phyloP scores from a whole-genome alignment of 2,329 filamentous ascomycete species.

The Colletotrichum sp. region DNA sequence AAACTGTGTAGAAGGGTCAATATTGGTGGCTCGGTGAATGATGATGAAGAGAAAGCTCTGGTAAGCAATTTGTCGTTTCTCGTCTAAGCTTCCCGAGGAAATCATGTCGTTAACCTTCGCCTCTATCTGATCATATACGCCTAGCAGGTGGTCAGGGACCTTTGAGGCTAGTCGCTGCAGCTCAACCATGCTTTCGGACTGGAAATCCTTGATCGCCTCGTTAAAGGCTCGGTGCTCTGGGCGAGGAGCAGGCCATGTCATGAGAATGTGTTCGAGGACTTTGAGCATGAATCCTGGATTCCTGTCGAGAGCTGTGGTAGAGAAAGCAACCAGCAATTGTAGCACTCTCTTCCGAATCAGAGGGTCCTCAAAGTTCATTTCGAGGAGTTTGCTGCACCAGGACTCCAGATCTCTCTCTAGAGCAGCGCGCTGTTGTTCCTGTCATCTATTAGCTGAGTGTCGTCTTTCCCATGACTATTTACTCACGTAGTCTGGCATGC shows the following conservation, averaged over 20 bases:
- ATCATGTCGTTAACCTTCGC: constrained; percentile 82
- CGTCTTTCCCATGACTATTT: neutral
- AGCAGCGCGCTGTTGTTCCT: constrained; percentile 56
- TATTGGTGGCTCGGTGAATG: constrained; percentile 80
- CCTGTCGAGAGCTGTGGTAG: constrained; percentile 78
- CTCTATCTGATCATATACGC: constrained; percentile 88
- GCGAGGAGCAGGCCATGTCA: constrained; percentile 78
- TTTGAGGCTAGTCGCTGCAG: constrained; percentile 86
- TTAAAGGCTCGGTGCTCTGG: constrained; percentile 76
- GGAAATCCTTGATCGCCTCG: constrained; percentile 88
- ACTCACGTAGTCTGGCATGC: constrained; percentile 21
- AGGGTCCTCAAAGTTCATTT: constrained; percentile 80
- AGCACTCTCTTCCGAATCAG: constrained; percentile 82
- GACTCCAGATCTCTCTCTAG: constrained; percentile 70
- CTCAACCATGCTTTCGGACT: constrained; percentile 84
- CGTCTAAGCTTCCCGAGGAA: constrained; percentile 74
- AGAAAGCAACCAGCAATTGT: constrained; percentile 84
- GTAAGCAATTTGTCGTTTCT: constrained; percentile 84
- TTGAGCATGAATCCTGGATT: constrained; percentile 84
- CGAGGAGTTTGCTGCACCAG: constrained; percentile 76
- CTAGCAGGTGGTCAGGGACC: constrained; percentile 88
- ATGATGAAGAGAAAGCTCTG: constrained; percentile 94
- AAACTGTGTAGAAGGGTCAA: constrained; percentile 75
- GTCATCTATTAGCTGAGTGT: neutral
- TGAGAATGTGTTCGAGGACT: constrained; percentile 88